Evolutionary conservation across 257 asterid genomes (phyloP).

Genomic region (Linaria vulgaris): DNA sequence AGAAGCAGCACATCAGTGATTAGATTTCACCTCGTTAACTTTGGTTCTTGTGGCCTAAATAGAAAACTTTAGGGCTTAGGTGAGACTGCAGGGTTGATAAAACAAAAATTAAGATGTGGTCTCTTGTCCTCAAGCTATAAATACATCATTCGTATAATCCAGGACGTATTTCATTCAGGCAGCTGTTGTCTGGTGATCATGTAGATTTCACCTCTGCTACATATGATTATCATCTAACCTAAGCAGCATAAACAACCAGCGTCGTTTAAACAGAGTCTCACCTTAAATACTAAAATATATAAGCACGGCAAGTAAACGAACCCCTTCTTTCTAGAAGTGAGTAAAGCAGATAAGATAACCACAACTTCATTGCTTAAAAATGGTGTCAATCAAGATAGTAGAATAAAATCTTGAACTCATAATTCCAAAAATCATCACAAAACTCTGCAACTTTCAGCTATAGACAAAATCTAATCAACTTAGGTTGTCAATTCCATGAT

Average conservation of each 20-base stretch:
- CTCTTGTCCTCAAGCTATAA: too few relatives aligned
- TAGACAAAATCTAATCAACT: neutral
- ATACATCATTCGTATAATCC: too few relatives aligned
- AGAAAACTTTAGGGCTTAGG: too few relatives aligned
- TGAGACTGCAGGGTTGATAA: too few relatives aligned
- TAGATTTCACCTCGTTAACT: too few relatives aligned
- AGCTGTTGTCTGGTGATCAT: too few relatives aligned
- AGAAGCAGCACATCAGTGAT: too few relatives aligned
- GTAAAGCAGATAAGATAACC: neutral
- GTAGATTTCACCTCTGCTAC: too few relatives aligned
- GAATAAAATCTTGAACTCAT: constrained; percentile 23
- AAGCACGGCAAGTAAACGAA: neutral
- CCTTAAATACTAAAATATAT: neutral
- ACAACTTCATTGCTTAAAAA: constrained; percentile 23
- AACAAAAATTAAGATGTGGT: too few relatives aligned
- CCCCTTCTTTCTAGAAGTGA: neutral
- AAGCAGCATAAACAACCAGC: neutral
- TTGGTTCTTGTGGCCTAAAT: too few relatives aligned
- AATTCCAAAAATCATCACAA: constrained; percentile 29
- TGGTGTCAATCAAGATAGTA: constrained; percentile 6
- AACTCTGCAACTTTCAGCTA: constrained; percentile 9
- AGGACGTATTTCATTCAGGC: too few relatives aligned
- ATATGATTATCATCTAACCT: neutral
- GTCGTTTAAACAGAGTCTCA: neutral
- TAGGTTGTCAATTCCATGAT: constrained; percentile 85